These are phyloP conservation scores for Blastomyces parvus DNA, from an alignment of 2,329 filamentous ascomycete genomes.

Conservation along the genomic window DNA sequence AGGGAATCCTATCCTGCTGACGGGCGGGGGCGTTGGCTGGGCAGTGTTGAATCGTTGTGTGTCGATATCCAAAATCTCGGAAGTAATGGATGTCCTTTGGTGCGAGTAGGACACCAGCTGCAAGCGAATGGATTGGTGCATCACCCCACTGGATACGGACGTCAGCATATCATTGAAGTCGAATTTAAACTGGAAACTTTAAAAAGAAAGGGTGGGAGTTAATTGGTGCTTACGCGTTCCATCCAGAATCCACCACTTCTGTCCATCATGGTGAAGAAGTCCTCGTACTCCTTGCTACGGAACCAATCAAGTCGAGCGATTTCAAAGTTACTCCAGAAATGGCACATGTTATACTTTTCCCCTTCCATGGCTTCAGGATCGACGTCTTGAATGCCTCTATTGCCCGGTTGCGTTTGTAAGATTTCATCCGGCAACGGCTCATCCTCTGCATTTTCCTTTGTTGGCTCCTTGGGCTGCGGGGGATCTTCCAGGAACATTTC, in stretches of 20 bases:
- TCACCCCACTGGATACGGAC: slow-evolving; percentile 70
- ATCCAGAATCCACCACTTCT: slow-evolving; percentile 97
- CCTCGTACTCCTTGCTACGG: slow-evolving; percentile 91
- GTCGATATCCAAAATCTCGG: slow-evolving; percentile 94
- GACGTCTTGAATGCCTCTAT: slow-evolving; percentile 64
- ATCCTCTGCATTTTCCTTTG: slow-evolving; percentile 45
- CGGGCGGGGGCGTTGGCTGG: slow-evolving; percentile 86
- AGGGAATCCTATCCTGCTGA: slow-evolving; percentile 72
- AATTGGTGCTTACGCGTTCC: slow-evolving; percentile 62
- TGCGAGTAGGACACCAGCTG: slow-evolving; percentile 75
- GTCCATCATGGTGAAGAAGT: slow-evolving; percentile 99
- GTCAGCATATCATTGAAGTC: background rate
- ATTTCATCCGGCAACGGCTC: slow-evolving; percentile 72
- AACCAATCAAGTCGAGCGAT: slow-evolving; percentile 94
- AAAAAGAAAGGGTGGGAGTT: no score
- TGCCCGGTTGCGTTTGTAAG: slow-evolving; percentile 62
- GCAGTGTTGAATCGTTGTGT: slow-evolving; percentile 98
- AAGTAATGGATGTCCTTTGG: slow-evolving; percentile 93
- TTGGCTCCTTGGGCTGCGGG: slow-evolving; percentile 40
- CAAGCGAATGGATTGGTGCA: slow-evolving; percentile 94
- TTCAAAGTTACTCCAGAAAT: slow-evolving; percentile 99
- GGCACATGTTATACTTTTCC: slow-evolving; percentile 99
- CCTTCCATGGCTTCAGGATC: slow-evolving; percentile 93
- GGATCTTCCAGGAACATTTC: slow-evolving; percentile 91
- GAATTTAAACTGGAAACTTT: background rate